These are phyloP conservation scores for Lasiodiplodia gonubiensis DNA, from an alignment of 2,329 filamentous ascomycete species.

Conservation along the genomic window DNA sequence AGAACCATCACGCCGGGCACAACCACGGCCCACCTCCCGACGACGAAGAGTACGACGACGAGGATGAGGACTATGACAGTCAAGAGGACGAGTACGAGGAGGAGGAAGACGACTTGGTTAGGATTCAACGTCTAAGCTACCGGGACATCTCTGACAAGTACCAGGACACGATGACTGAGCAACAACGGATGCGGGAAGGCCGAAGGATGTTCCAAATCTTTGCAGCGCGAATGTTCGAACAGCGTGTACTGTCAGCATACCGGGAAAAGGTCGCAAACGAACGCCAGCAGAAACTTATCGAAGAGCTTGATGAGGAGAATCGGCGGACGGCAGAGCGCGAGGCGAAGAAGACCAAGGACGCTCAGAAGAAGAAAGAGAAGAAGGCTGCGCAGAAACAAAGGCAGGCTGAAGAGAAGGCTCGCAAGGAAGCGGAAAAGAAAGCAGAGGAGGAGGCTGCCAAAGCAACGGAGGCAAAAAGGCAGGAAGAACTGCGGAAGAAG, in stretches of 20 bases:
- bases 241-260: conserved; percentile 94
- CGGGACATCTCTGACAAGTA: conserved; percentile 41
- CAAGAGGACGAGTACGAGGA: conserved; percentile 68
- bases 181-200: conserved; percentile 98
- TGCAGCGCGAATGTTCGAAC: conserved; percentile 98
- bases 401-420: conserved; percentile 88
- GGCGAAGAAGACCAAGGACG: conserved; percentile 91
- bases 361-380: conserved; percentile 94
- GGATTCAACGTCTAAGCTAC: conserved; percentile 39
- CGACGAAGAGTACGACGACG: conserved; percentile 79
- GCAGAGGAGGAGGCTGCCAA: conserved; percentile 80
- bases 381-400: conserved; percentile 86
- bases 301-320: conserved; percentile 88
- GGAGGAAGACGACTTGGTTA: conserved; percentile 67
- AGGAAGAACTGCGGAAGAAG: conserved; percentile 79
- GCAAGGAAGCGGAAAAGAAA: conserved; percentile 84
- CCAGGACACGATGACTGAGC: conserved; percentile 95
- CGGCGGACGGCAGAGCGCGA: conserved; percentile 78
- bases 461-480: conserved; percentile 76
- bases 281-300: conserved; percentile 85
- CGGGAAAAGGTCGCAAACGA: conserved; percentile 95
- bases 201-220: conserved; percentile 99
- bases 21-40: conserved; percentile 67
- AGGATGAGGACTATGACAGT: conserved; percentile 72
- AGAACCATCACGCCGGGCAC: conserved; percentile 63